These are phyloP conservation scores for Aspergillus sclerotiicarbonarius DNA, from an alignment of 495 filamentous ascomycete species.

Conservation along the genomic window DNA sequence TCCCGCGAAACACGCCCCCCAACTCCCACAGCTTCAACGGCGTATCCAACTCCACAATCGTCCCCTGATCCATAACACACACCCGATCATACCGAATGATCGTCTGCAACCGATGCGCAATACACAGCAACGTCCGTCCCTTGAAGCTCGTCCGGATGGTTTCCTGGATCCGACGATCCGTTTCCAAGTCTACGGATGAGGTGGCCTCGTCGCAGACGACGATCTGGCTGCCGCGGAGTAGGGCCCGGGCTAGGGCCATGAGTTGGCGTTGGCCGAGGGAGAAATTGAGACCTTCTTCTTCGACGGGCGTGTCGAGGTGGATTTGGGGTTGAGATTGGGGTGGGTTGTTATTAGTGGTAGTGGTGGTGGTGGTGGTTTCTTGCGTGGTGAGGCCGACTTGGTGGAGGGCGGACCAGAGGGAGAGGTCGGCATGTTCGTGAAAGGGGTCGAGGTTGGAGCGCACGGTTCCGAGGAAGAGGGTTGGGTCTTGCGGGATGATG, in stretches of 20 bases:
- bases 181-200: slow-evolving; percentile 26
- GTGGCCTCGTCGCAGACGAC: slow-evolving; percentile 27
- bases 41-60: slow-evolving; percentile 23
- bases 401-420: slow-evolving; percentile 82
- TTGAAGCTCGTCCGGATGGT: slow-evolving; percentile 18
- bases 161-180: slow-evolving; percentile 26
- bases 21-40: slow-evolving; percentile 14
- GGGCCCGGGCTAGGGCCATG: slow-evolving; percentile 20
- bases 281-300: slow-evolving; percentile 62
- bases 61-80: slow-evolving; percentile 25
- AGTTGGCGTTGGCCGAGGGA: slow-evolving; percentile 24
- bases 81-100: slow-evolving; percentile 27
- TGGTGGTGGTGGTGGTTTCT: slow-evolving; percentile 29
- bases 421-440: slow-evolving; percentile 78
- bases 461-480: slow-evolving; percentile 88
- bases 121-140: slow-evolving; percentile 23
- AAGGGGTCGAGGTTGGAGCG: slow-evolving; percentile 92
- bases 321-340: slow-evolving; percentile 37
- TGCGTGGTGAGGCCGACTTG: slow-evolving; percentile 74
- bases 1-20: slow-evolving; percentile 22
- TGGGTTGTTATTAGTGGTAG: too few species aligned
- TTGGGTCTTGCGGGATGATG: slow-evolving; percentile 96
- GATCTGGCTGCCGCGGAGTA: slow-evolving; percentile 21
- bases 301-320: slow-evolving; percentile 80
- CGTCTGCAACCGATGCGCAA: slow-evolving; percentile 30